Evolutionary conservation across 1,284 basidiomycete species (phyloP).

Genomic region (Tilletia horrida): DNA sequence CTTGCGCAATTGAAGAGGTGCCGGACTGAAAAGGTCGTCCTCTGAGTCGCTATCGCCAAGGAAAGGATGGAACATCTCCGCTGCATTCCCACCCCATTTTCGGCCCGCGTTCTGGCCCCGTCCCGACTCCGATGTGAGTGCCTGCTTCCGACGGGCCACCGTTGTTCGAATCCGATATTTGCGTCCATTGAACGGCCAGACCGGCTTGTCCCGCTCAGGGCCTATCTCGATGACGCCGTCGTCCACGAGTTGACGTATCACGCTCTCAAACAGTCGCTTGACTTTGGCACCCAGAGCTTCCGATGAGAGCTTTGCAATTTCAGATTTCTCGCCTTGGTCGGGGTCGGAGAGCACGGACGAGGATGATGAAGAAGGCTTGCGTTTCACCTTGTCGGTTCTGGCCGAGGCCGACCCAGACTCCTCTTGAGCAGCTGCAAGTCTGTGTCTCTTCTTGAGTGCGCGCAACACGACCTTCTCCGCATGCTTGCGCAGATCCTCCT

Average conservation of each 20-base stretch:
- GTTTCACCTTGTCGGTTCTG: no score
- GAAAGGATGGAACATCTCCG: constrained; percentile 2
- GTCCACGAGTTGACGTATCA: constrained; percentile 6
- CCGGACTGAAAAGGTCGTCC: no score
- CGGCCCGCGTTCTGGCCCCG: no score
- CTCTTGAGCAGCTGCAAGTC: not conserved
- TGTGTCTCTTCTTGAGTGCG: constrained; percentile 2
- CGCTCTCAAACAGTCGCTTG: constrained; percentile 9
- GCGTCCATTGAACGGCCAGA: constrained; percentile 15
- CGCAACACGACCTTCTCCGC: not conserved
- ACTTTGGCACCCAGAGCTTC: constrained; percentile 13
- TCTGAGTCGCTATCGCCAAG: constrained; percentile 1
- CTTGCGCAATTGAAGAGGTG: no score
- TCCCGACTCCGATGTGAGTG: no score
- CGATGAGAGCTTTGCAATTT: not conserved
- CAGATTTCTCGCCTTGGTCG: no score
- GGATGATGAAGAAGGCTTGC: not conserved
- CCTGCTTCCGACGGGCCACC: no score
- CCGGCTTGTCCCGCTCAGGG: not conserved
- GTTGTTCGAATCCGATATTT: not conserved
- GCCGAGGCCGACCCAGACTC: not conserved
- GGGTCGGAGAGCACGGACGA: not conserved
- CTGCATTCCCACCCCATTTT: not conserved
- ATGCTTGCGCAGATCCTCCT: constrained; percentile 9
- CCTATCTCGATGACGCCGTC: constrained; percentile 13